A percentile compares a stretch with the other conserved stretches of the same genome.
Conservation (phyloP, 306 rosid genomes). For the Carpinus fangiana region DNA sequence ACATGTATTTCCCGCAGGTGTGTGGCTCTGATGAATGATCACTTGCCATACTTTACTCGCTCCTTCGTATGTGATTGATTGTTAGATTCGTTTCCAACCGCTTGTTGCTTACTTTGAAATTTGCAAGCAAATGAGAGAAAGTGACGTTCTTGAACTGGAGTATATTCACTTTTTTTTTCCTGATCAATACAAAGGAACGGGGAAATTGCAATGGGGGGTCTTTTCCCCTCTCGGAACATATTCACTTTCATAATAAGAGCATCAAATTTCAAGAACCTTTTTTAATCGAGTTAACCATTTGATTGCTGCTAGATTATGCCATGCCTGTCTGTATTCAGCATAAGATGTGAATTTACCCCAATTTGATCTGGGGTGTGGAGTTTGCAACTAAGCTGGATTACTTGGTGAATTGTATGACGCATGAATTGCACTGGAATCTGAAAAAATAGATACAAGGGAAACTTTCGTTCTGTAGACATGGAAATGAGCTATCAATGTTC, state of each 20-base stretch:
- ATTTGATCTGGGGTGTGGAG: neutral
- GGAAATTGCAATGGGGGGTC: no score
- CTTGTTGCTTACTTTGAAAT: neutral
- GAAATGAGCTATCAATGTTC: neutral
- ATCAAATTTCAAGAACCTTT: neutral
- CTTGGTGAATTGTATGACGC: neutral
- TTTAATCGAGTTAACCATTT: neutral
- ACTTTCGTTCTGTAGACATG: neutral
- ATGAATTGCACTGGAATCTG: neutral
- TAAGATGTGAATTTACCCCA: neutral
- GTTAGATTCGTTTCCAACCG: neutral
- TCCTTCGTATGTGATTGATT: neutral
- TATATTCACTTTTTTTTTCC: neutral
- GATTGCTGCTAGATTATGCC: neutral
- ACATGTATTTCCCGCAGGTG: slow-evolving; percentile 98
- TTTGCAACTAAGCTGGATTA: neutral
- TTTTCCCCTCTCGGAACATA: no score
- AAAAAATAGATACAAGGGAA: neutral
- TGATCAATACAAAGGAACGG: no score
- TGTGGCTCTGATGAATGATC: neutral
- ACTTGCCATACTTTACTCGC: neutral
- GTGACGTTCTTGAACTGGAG: neutral
- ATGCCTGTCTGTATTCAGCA: no score
- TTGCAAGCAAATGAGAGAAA: neutral
- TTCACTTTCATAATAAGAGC: neutral